A percentile compares a stretch with the other conserved stretches of the same genome.
These are phyloP conservation scores for Metarhizium rileyi DNA, from an alignment of 2,329 filamentous ascomycete genomes.

Conservation along the genomic window DNA sequence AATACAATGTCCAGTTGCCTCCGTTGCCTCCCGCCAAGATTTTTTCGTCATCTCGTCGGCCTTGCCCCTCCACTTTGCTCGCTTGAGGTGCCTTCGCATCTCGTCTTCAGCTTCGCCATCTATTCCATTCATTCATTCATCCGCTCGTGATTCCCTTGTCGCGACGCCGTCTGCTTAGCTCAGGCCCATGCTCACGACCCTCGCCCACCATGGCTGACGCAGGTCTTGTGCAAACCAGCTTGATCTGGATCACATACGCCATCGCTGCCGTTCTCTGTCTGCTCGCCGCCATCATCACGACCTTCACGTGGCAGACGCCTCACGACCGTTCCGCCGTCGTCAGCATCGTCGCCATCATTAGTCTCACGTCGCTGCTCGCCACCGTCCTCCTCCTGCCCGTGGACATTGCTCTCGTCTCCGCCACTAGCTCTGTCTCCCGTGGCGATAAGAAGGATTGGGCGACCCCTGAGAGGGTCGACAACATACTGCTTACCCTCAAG, in stretches of 20 bases:
- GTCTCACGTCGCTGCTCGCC: constrained; percentile 76
- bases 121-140: background rate
- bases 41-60: background rate
- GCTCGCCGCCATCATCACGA: constrained; percentile 70
- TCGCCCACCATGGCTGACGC: constrained; percentile 29
- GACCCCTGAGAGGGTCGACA: constrained; percentile 66
- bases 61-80: background rate
- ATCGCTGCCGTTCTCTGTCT: constrained; percentile 70
- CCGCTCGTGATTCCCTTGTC: background rate
- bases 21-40: constrained; percentile 12
- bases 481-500: constrained; percentile 71
- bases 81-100: background rate
- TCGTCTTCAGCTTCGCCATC: background rate
- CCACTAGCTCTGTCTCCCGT: constrained; percentile 64
- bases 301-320: constrained; percentile 84
- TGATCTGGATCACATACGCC: constrained; percentile 93
- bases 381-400: constrained; percentile 89
- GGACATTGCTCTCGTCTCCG: constrained; percentile 89
- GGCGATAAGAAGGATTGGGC: constrained; percentile 94
- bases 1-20: no score
- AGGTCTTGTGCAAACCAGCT: constrained; percentile 68
- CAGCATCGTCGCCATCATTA: constrained; percentile 76
- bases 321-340: constrained; percentile 77
- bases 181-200: background rate
- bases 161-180: background rate